Percentiles rank a stretch among this genome's conserved stretches.
These are phyloP conservation scores for Pichia sp. DNA, from an alignment of 1,139 yeast species.

Conservation along the genomic window DNA sequence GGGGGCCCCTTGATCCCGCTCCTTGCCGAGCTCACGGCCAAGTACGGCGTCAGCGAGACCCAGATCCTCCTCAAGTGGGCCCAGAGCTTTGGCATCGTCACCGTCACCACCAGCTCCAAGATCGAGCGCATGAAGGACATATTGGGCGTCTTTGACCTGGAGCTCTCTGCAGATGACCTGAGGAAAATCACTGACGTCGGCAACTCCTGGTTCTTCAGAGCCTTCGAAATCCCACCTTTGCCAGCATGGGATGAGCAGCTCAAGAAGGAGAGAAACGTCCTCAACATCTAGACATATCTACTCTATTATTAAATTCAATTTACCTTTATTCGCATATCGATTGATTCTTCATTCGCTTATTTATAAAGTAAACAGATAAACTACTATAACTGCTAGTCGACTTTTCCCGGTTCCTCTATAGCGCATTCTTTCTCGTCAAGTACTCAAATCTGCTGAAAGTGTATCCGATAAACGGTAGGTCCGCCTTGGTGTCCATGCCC, in stretches of 20 bases:
- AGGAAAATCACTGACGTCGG: slow-evolving; percentile 40
- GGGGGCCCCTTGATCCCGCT: slow-evolving; percentile 35
- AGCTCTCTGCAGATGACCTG: slow-evolving; percentile 45
- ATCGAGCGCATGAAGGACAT: slow-evolving; percentile 53
- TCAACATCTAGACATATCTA: not conserved
- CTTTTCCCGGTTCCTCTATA: not conserved
- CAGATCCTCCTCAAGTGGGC: slow-evolving; percentile 69
- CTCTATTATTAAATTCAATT: not conserved
- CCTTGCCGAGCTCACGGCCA: slow-evolving; percentile 43
- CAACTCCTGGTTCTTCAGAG: slow-evolving; percentile 25
- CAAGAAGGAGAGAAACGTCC: slow-evolving; percentile 17
- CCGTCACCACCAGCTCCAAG: slow-evolving; percentile 69
- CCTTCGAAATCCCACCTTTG: slow-evolving; percentile 22
- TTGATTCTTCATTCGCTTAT: not conserved
- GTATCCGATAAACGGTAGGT: slow-evolving; percentile 93
- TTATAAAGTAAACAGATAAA: not conserved
- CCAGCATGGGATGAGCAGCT: slow-evolving; percentile 22
- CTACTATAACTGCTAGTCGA: too few relatives aligned
- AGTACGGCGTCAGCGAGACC: slow-evolving; percentile 52
- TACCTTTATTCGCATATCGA: not conserved
- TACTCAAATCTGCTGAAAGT: slow-evolving; percentile 93
- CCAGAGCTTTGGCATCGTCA: slow-evolving; percentile 56
- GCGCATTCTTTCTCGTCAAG: slow-evolving; percentile 79
- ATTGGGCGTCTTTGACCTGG: slow-evolving; percentile 50
- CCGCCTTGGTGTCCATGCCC: slow-evolving; percentile 57